phyloP scores from a whole-genome alignment of 257 asterid genomes.

The Oldenlandia corymbosa region DNA sequence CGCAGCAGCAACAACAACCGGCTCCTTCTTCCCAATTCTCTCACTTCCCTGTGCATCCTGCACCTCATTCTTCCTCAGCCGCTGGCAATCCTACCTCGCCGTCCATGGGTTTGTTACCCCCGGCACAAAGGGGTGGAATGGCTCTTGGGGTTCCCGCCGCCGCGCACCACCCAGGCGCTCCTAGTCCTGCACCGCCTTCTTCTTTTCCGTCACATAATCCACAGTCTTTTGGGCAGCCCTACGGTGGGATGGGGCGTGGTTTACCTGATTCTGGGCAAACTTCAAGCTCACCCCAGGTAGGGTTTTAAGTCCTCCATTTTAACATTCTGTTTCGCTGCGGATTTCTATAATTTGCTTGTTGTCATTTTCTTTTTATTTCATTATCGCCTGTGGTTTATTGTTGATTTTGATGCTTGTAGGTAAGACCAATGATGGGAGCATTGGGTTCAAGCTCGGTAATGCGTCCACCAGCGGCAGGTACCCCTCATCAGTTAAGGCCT shows the following conservation, averaged over 20 bases:
- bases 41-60: slow-evolving; percentile 61
- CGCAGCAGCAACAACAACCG: slow-evolving; percentile 35
- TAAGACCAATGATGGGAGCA: slow-evolving; percentile 63
- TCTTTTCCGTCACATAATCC: slow-evolving; percentile 59
- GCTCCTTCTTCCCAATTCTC: slow-evolving; percentile 37
- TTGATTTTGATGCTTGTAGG: slow-evolving; percentile 26
- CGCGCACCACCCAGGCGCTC: slow-evolving; percentile 51
- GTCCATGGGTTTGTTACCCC: slow-evolving; percentile 17
- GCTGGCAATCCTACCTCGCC: slow-evolving; percentile 21
- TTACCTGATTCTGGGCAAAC: slow-evolving; percentile 25
- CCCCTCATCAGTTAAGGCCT: slow-evolving; percentile 60
- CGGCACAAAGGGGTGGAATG: slow-evolving; percentile 57
- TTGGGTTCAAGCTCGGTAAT: slow-evolving; percentile 56
- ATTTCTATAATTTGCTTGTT: not conserved
- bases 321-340: not conserved
- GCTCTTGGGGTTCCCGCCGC: slow-evolving; percentile 89
- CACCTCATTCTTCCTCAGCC: slow-evolving; percentile 39
- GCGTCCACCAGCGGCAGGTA: slow-evolving; percentile 40
- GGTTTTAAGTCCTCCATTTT: not conserved
- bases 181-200: slow-evolving; percentile 39
- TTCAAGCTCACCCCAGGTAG: slow-evolving; percentile 48
- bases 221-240: slow-evolving; percentile 57
- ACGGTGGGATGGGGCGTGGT: slow-evolving; percentile 28
- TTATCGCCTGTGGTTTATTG: slow-evolving; percentile 3
- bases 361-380: not conserved